Evolutionary conservation across 2,329 filamentous ascomycete genomes (phyloP).

Genomic region (Arthrobotrys entomopaga): DNA sequence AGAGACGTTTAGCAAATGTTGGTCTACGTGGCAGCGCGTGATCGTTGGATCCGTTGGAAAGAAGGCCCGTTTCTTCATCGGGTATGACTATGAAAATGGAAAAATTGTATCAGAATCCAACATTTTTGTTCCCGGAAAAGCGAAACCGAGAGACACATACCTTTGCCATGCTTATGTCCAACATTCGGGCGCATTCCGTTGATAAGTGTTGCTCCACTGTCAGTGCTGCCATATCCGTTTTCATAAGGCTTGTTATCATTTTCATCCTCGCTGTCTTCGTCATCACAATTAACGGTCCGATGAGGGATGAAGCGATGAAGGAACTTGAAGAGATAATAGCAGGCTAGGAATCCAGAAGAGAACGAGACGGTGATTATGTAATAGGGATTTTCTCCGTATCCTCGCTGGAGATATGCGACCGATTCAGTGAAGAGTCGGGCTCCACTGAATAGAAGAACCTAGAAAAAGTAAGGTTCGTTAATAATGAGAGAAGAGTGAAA

Average conservation of each 20-base stretch:
- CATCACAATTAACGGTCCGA: conserved; percentile 81
- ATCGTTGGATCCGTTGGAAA: conserved; percentile 18
- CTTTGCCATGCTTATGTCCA: conserved; percentile 11
- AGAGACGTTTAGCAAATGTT: conserved; percentile 33
- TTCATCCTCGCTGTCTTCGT: conserved; percentile 64
- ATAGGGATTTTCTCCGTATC: conserved; percentile 72
- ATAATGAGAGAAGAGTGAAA: not conserved
- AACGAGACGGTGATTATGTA: conserved; percentile 77
- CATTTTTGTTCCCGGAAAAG: not conserved
- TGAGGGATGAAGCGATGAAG: conserved; percentile 80
- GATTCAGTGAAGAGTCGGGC: conserved; percentile 49
- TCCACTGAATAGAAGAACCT: conserved; percentile 46
- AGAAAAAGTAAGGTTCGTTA: not conserved
- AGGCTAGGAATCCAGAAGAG: conserved; percentile 76
- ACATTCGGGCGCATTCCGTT: not conserved
- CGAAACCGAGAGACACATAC: conserved; percentile 3
- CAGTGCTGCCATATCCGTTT: conserved; percentile 29
- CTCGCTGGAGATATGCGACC: conserved; percentile 48
- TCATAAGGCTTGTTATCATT: conserved; percentile 20
- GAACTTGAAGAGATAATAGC: conserved; percentile 76
- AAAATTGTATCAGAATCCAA: conserved; percentile 1
- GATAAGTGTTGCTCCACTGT: conserved; percentile 26
- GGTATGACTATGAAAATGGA: conserved; percentile 12
- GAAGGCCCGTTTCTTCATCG: conserved; percentile 44
- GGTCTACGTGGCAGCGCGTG: conserved; percentile 7